Percentiles rank a stretch among this genome's conserved stretches.
Evolutionary conservation across 139 green algal species (phyloP).

Genomic region (Raphidocelis subcapitata): DNA sequence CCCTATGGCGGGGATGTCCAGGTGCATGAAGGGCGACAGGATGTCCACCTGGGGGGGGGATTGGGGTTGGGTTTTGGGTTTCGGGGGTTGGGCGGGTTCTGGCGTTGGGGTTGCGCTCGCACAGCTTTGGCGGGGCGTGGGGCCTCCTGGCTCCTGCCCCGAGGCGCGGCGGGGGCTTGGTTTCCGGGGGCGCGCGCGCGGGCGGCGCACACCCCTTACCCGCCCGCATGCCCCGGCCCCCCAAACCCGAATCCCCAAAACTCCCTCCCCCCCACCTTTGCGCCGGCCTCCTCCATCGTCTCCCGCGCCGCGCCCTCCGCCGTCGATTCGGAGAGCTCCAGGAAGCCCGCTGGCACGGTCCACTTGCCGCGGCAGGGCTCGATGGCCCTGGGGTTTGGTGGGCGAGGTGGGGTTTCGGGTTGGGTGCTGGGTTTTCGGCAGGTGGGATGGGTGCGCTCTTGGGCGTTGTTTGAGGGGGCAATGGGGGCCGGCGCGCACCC

Average conservation of each 20-base stretch:
- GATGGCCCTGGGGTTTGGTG: constrained; percentile 58
- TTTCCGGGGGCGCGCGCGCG: too few species aligned
- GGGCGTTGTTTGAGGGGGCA: too few species aligned
- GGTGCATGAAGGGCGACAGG: constrained; percentile 30
- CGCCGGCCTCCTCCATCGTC: constrained; percentile 69
- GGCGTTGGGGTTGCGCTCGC: too few species aligned
- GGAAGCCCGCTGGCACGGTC: constrained; percentile 87
- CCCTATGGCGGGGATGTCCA: constrained; percentile 83
- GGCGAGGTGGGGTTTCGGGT: not conserved
- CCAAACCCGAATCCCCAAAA: too few species aligned
- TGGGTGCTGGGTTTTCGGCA: not conserved
- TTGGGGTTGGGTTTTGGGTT: too few species aligned
- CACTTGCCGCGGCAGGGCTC: constrained; percentile 85
- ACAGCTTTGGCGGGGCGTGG: too few species aligned
- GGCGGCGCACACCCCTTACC: too few species aligned
- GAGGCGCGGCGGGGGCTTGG: too few species aligned
- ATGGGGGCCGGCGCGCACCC: too few species aligned
- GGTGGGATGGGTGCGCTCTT: not conserved
- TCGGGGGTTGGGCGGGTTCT: too few species aligned
- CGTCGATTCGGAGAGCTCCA: constrained; percentile 73
- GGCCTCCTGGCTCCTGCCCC: too few species aligned
- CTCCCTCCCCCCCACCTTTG: not conserved
- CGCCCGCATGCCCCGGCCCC: too few species aligned
- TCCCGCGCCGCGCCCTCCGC: constrained; percentile 68
- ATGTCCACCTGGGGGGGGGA: constrained; percentile 27